Percentiles rank a stretch among this genome's conserved stretches.
Conservation (phyloP, 2,329 filamentous ascomycete genomes). For the Diplodia mutila region DNA sequence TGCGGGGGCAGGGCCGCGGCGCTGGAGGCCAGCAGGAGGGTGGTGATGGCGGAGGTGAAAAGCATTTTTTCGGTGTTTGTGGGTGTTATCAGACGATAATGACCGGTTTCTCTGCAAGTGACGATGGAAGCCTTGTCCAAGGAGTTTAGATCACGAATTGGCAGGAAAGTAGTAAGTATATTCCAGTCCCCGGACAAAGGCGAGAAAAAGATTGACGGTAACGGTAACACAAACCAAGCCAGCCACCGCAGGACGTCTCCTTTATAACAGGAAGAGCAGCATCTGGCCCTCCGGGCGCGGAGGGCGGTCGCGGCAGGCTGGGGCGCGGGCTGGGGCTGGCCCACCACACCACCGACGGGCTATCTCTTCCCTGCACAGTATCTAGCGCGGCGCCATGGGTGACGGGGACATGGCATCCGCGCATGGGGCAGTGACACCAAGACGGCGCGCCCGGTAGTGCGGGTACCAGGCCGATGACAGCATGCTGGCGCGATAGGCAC, state of each 20-base stretch:
- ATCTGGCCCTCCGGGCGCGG: constrained; percentile 4
- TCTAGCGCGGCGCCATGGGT: background rate
- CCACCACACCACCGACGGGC: constrained; percentile 17
- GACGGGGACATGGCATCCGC: background rate
- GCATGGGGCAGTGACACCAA: background rate
- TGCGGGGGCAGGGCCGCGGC: constrained; percentile 13
- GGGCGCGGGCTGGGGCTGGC: constrained; percentile 14
- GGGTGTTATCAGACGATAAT: background rate
- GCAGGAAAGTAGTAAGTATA: background rate
- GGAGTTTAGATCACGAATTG: background rate
- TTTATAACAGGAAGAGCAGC: constrained; percentile 8
- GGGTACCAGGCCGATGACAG: constrained; percentile 14
- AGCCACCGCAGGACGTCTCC: constrained; percentile 2
- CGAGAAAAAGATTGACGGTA: constrained; percentile 14
- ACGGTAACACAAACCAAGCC: background rate
- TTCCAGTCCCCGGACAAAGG: background rate
- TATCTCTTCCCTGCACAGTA: constrained; percentile 17
- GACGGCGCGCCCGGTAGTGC: background rate
- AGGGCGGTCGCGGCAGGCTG: constrained; percentile 16
- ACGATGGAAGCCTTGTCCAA: background rate
- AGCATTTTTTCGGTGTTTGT: constrained; percentile 4
- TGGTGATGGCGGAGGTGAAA: constrained; percentile 8
- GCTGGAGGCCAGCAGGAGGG: constrained; percentile 5
- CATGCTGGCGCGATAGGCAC: constrained; percentile 18
- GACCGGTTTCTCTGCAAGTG: background rate